A percentile compares a stretch with the other conserved stretches of the same genome.
These are phyloP conservation scores for Chlamydomonas sp. DNA, from an alignment of 139 green algal genomes.

Conservation along the genomic window DNA sequence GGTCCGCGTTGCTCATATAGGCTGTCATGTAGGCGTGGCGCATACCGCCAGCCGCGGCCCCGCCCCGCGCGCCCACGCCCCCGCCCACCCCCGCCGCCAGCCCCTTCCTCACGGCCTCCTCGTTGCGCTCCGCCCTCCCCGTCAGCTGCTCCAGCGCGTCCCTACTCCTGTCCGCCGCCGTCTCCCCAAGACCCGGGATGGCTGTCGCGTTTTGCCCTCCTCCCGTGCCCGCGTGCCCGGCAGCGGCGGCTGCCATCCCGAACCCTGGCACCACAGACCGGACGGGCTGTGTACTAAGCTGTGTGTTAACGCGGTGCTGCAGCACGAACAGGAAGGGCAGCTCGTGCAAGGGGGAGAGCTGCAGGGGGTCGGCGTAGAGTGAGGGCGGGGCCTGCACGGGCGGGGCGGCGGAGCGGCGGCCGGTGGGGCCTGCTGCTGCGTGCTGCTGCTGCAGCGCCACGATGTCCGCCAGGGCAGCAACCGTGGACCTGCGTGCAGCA, in stretches of 20 bases:
- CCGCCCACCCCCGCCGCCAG: not conserved
- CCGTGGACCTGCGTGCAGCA: not conserved
- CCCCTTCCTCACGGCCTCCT: no score
- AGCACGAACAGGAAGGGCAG: constrained; percentile 56
- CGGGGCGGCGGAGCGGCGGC: constrained; percentile 6
- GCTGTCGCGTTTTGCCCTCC: not conserved
- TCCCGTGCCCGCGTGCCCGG: not conserved
- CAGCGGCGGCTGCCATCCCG: not conserved
- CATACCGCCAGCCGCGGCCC: not conserved
- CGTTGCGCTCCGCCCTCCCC: no score
- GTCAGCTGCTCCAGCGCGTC: not conserved
- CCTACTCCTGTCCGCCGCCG: not conserved
- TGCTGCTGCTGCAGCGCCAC: no score
- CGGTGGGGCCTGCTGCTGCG: constrained; percentile 12
- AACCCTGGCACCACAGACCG: not conserved
- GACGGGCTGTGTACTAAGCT: no score
- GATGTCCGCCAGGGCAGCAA: no score
- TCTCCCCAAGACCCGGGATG: not conserved
- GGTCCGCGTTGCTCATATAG: not conserved
- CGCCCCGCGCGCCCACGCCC: not conserved
- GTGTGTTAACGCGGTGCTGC: not conserved
- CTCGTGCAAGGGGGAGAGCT: constrained; percentile 53
- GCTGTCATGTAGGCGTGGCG: not conserved
- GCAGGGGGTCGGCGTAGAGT: constrained; percentile 47
- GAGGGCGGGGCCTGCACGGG: constrained; percentile 30